Evolutionary conservation across 1,139 yeast species (phyloP), one percentile per base, ranked within the genome.

Genomic region (Hanseniaspora sp.): DNA sequence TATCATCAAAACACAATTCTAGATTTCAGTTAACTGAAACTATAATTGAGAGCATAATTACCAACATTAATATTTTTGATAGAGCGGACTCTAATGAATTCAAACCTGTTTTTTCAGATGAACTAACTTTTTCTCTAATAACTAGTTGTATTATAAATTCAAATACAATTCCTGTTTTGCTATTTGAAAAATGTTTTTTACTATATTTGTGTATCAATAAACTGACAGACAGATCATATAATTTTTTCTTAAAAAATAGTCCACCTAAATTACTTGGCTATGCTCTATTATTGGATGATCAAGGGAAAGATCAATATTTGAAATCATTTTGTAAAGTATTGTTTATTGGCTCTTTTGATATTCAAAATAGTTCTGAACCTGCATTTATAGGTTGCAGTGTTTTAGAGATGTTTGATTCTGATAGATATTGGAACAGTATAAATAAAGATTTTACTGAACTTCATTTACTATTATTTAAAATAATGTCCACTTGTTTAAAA

Each of bases 251-350:
- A 12, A 40, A 37, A 5, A 35, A 37, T 7, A 48, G 46, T 5
- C 38, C 40, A 13, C 34, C 23, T 17, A 51, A 51, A 34, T 40
- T 51, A n/a, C 17, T 44, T 15, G 54, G 48, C 5, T 35, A 12
- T 30, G 54, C 48, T 11, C 2, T 30, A 6, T 7, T 18, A 7
- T 28, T 51, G 9, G 4, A 23, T 8, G 23, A 33, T 11, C 12
- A 51, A 7, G 12, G 45, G 17, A 45, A 51, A 7, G 8, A 7
- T 18, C 28, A 31, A 5, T 15, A 38, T 28, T 33, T 51, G 30
- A 34, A 45, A 2, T 38, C 45, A 6, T 51, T 51, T 34, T 44
- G 48, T 13, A 45, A 51, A 40, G 38, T 51, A n/a, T 17, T 51
- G 2, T 39, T 42, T n/a, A 13, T 51, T 15, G 31, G 41, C 13